Evolutionary conservation across 306 rosid species (phyloP).

Genomic region (Ziziphus jujuba): DNA sequence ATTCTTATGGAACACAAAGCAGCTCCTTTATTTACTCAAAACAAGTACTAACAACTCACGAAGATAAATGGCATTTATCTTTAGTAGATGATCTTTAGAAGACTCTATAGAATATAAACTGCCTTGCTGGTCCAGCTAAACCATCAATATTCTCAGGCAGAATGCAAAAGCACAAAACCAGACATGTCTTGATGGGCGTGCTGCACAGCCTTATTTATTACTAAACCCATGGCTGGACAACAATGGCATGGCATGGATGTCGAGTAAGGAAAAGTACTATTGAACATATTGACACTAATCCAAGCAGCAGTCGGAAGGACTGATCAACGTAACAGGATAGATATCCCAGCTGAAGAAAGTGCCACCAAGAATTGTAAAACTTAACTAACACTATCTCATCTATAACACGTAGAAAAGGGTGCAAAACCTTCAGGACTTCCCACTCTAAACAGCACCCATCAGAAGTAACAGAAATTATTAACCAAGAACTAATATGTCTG

Average conservation of each 20-base stretch:
- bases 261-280: slow-evolving; percentile 42
- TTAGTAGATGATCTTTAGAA: slow-evolving; percentile 43
- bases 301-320: slow-evolving; percentile 35
- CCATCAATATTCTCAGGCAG: slow-evolving; percentile 66
- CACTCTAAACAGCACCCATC: slow-evolving; percentile 53
- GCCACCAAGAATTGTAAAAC: slow-evolving; percentile 43
- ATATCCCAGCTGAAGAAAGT: slow-evolving; percentile 30
- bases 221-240: slow-evolving; percentile 43
- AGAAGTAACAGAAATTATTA: slow-evolving; percentile 35
- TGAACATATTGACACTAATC: slow-evolving; percentile 60
- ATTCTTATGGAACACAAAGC: slow-evolving; percentile 58
- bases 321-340: slow-evolving; percentile 39
- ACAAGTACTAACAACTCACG: slow-evolving; percentile 41
- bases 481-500: slow-evolving; percentile 36
- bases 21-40: slow-evolving; percentile 67
- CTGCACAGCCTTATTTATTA: slow-evolving; percentile 72
- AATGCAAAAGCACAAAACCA: slow-evolving; percentile 56
- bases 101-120: slow-evolving; percentile 42
- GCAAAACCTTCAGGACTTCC: slow-evolving; percentile 41
- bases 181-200: slow-evolving; percentile 59
- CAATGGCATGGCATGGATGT: slow-evolving; percentile 34
- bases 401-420: slow-evolving; percentile 38
- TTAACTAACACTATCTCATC: slow-evolving; percentile 49
- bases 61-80: slow-evolving; percentile 70
- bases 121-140: slow-evolving; percentile 59